phyloP scores from a whole-genome alignment of 805 yeast genomes.

The Clavispora fructus region DNA sequence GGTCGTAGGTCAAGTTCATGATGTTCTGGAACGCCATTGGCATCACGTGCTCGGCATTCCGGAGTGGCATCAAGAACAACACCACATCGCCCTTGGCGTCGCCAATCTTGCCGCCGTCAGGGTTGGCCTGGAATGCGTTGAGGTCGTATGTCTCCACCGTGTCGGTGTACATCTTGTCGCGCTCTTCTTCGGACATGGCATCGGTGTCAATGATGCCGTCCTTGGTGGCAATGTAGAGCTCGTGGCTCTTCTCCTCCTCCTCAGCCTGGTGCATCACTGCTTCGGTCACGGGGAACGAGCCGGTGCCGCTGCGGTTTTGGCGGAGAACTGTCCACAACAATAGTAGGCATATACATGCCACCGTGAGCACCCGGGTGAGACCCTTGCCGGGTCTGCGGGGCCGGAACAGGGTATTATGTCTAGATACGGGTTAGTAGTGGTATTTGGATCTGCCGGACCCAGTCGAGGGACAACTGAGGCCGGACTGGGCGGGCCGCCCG shows the following conservation, averaged over 20 bases:
- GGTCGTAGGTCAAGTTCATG: slow-evolving; percentile 84
- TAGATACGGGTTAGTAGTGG: background rate
- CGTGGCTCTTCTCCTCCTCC: slow-evolving; percentile 11
- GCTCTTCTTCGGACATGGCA: slow-evolving; percentile 3
- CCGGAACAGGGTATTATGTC: background rate
- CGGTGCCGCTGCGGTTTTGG: background rate
- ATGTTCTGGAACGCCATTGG: slow-evolving; percentile 81
- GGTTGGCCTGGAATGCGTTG: slow-evolving; percentile 48
- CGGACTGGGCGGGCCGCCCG: background rate
- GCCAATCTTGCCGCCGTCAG: slow-evolving; percentile 36
- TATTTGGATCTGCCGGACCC: background rate
- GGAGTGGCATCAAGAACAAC: slow-evolving; percentile 65
- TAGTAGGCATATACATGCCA: slow-evolving; percentile 8
- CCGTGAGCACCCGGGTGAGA: slow-evolving; percentile 4
- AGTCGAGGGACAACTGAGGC: background rate
- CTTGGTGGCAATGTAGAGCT: slow-evolving; percentile 26
- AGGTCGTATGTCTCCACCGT: slow-evolving; percentile 61
- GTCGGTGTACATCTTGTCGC: slow-evolving; percentile 36
- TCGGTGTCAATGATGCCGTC: slow-evolving; percentile 19
- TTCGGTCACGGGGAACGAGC: background rate
- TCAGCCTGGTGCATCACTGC: background rate
- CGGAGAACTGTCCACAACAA: slow-evolving; percentile 4
- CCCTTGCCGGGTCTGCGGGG: background rate
- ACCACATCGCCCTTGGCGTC: slow-evolving; percentile 49
- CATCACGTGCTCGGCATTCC: slow-evolving; percentile 72